These are phyloP conservation scores for Croton laevigatus DNA, from an alignment of 441 rosid genomes.

Conservation along the genomic window DNA sequence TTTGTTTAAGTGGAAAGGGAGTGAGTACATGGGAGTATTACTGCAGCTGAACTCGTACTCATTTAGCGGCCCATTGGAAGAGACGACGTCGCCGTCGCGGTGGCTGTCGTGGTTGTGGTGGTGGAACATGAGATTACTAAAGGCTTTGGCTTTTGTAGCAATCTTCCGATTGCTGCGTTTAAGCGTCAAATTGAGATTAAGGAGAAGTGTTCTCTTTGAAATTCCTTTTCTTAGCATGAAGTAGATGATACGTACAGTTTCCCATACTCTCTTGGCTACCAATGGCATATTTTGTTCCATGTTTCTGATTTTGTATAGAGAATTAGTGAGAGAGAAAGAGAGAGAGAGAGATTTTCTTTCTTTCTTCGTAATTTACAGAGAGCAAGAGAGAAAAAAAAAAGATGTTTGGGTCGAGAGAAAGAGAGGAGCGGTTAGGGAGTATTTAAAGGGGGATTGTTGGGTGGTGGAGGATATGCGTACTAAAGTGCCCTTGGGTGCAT, in stretches of 20 bases:
- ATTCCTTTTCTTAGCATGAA: constrained; percentile 72
- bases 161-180: constrained; percentile 65
- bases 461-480: neutral
- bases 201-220: constrained; percentile 60
- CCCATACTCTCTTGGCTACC: constrained; percentile 56
- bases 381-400: constrained; percentile 12
- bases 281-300: constrained; percentile 60
- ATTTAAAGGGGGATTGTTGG: constrained; percentile 35
- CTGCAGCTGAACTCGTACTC: constrained; percentile 97
- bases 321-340: neutral
- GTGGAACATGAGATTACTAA: constrained; percentile 60
- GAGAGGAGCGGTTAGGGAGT: constrained; percentile 18
- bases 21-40: constrained; percentile 61
- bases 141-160: constrained; percentile 69
- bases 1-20: constrained; percentile 35
- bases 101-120: constrained; percentile 47
- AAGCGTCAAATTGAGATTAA: constrained; percentile 65
- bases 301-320: constrained; percentile 21
- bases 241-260: constrained; percentile 49
- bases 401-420: constrained; percentile 21
- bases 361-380: constrained; percentile 13
- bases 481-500: constrained; percentile 26
- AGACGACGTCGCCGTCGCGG: constrained; percentile 27
- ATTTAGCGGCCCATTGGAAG: constrained; percentile 24
- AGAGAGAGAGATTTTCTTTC: constrained; percentile 4